Conservation (phyloP, 2,329 filamentous ascomycete genomes). For the Aspergillus cejpii region DNA sequence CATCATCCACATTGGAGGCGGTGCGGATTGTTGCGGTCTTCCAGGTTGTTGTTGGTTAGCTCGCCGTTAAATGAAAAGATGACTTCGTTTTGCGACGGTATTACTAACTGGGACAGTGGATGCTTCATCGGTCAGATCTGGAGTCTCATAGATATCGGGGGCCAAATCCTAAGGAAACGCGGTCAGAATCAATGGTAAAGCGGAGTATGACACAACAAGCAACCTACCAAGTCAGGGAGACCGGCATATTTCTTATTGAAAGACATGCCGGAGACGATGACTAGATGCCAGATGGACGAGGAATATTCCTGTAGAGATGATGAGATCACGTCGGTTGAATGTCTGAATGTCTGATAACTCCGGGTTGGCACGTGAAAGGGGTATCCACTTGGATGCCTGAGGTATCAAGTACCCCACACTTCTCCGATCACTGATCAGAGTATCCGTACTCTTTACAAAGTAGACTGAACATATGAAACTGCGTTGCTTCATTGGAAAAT, state of each 20-base stretch:
- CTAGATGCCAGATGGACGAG: not conserved
- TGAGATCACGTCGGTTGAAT: not conserved
- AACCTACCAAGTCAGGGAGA: constrained; percentile 65
- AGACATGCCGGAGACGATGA: constrained; percentile 49
- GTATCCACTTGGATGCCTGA: not conserved
- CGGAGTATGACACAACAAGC: not conserved
- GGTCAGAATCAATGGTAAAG: not conserved
- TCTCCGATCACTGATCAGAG: not conserved
- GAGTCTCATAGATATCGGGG: constrained; percentile 94
- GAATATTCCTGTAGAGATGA: not conserved
- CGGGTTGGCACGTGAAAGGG: constrained; percentile 11
- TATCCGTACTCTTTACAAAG: no score
- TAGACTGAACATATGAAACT: not conserved
- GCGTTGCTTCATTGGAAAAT: no score
- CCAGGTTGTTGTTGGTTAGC: constrained; percentile 44
- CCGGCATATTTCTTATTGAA: constrained; percentile 75
- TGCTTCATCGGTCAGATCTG: constrained; percentile 81
- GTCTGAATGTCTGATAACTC: not conserved
- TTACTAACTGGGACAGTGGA: constrained; percentile 69
- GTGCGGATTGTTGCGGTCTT: constrained; percentile 52
- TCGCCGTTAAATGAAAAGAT: not conserved
- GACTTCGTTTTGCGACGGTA: not conserved
- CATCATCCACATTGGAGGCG: constrained; percentile 52
- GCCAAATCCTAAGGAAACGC: constrained; percentile 62
- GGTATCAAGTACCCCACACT: not conserved